These are phyloP conservation scores for Garcia nutans DNA, from an alignment of 345 rosid species.

Conservation along the genomic window DNA sequence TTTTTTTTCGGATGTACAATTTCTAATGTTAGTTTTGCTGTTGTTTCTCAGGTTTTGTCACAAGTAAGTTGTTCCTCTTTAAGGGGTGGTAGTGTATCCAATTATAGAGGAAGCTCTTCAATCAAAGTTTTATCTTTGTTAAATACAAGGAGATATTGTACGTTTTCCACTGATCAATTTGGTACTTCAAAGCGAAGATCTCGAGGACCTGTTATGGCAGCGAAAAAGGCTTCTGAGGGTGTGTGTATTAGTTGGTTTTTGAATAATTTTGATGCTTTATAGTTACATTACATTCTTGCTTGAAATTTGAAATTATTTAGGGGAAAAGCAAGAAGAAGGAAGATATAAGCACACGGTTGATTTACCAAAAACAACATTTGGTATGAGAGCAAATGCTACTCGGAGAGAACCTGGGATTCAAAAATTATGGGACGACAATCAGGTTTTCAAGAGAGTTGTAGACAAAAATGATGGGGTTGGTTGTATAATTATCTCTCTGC, in stretches of 20 bases:
- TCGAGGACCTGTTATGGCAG: slow-evolving; percentile 92
- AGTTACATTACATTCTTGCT: background rate
- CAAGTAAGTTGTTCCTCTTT: slow-evolving; percentile 46
- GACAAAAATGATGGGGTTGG: slow-evolving; percentile 77
- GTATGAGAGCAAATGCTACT: slow-evolving; percentile 88
- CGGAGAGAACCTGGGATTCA: slow-evolving; percentile 92
- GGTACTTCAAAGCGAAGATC: slow-evolving; percentile 71
- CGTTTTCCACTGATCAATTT: slow-evolving; percentile 40
- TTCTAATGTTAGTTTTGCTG: background rate
- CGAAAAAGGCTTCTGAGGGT: slow-evolving; percentile 80
- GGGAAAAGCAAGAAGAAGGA: slow-evolving; percentile 82
- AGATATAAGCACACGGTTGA: slow-evolving; percentile 85
- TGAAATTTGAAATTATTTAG: slow-evolving; percentile 40
- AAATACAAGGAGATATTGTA: slow-evolving; percentile 41
- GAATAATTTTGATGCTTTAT: background rate
- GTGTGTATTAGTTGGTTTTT: slow-evolving; percentile 20
- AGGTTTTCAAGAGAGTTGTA: slow-evolving; percentile 74
- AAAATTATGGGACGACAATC: slow-evolving; percentile 80
- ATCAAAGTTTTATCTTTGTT: slow-evolving; percentile 45
- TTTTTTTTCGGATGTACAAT: background rate
- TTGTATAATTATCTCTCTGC: slow-evolving; percentile 19
- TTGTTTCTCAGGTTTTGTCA: slow-evolving; percentile 51
- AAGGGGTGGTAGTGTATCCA: slow-evolving; percentile 43
- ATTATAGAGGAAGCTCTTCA: slow-evolving; percentile 45
- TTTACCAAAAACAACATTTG: slow-evolving; percentile 82